Percentiles rank a stretch among this genome's conserved stretches.
Conservation (phyloP, 164 flowering plant genomes). For the Aristolochia californica region DNA sequence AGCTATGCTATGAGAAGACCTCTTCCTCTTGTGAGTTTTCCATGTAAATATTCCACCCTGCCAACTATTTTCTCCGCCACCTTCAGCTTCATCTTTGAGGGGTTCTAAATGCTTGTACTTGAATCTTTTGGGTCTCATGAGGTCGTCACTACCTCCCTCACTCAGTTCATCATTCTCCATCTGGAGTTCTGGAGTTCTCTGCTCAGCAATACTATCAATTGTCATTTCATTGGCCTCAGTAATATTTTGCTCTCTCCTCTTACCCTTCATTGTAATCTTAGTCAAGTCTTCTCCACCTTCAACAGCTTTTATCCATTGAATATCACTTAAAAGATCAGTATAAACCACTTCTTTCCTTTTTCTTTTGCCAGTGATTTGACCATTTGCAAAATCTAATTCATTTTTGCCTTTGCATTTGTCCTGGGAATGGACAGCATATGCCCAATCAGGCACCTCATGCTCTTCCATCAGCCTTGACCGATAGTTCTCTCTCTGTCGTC, state of each 20-base stretch:
- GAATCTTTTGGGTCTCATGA: constrained; percentile 17
- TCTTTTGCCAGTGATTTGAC: constrained; percentile 53
- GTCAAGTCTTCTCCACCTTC: constrained; percentile 64
- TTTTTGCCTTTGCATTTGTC: constrained; percentile 21
- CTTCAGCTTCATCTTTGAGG: constrained; percentile 17
- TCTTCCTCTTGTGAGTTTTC: constrained; percentile 65
- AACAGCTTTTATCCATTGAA: constrained; percentile 79
- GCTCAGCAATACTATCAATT: constrained; percentile 14
- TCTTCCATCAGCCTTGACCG: constrained; percentile 90
- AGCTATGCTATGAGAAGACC: constrained; percentile 34
- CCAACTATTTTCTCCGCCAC: constrained; percentile 23
- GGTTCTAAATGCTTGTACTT: constrained; percentile 5
- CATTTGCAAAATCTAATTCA: constrained; percentile 22
- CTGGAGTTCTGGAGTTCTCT: constrained; percentile 17
- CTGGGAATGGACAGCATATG: constrained; percentile 35
- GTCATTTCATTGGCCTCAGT: constrained; percentile 6
- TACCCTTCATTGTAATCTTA: constrained; percentile 27
- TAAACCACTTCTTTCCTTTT: constrained; percentile 69
- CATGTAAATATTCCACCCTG: constrained; percentile 33
- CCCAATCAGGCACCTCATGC: constrained; percentile 98
- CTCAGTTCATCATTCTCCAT: constrained; percentile 31
- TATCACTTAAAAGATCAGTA: constrained; percentile 63
- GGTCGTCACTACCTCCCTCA: constrained; percentile 35
- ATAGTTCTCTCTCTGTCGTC: constrained; percentile 74
- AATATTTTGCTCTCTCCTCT: constrained; percentile 19